Evolutionary conservation across 441 rosid genomes (phyloP), one percentile per base, ranked within the genome.

Genomic region (Populus hybrid): DNA sequence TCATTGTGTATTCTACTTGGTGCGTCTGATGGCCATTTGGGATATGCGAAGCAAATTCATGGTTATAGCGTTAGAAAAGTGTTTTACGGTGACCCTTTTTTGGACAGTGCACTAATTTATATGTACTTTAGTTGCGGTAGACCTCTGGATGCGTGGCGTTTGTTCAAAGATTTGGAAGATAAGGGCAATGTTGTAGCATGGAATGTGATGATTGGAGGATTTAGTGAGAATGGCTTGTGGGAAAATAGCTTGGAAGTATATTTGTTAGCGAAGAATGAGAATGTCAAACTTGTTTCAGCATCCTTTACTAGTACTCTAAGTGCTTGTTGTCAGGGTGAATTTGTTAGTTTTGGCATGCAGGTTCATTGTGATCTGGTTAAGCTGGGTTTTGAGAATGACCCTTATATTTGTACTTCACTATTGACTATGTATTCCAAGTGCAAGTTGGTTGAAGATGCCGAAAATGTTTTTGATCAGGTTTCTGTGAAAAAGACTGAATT

Each of bases 141-240:
- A 79, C 74, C 76, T 11, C 73, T 35, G 81, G 76, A 89, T 75
- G 94, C 94, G 3, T 85, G 91, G 88, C 72, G 63, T 69, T 73
- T 88, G 71, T 91, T 92, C 64, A 24, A 82, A 64, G 83, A 67
- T 77, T 56, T 84, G 83, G 88, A 82, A 64, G 87, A 91, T 79
- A 88, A 82, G 75, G 83, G 86, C 69, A 88, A 88, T 80, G 84
- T 87, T 38, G 97, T 94, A 12, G 73, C 84, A 6, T 94, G 98
- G 97, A 94, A 94, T 88, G 93, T 94, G 81, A 84, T 92, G 89
- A 88, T 94, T 84, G 82, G 85, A 82, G 94, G 93, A 35, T 84
- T 90, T 72, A 80, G 74, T 64, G 85, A 87, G 79, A 84, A 83
- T 83, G 88, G 89, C 2, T 14, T 78, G 78, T 86, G 89, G 91